Base-by-base conservation (phyloP, 208 protist genomes). In the Trypanosomatidae sp. region DNA sequence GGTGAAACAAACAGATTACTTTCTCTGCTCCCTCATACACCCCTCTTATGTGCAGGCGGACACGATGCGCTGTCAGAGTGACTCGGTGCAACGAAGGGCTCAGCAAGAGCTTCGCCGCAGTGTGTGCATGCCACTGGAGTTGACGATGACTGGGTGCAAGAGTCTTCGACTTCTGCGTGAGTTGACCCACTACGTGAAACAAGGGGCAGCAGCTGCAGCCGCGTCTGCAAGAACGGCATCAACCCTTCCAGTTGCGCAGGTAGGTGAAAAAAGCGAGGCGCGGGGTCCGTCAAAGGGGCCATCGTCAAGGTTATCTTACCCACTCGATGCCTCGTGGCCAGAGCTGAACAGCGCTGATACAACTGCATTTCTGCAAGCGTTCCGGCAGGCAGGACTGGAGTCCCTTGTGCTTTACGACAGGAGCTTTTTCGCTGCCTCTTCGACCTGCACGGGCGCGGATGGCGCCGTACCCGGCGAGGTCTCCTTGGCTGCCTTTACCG, bases 41-140 rank as follows among this genome's bases (percentile, higher is more conserved):
- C 92, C 92, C 8, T 91, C 83, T 49, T 94, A 87, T 67, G 75
- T 91, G 7, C 71, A 62, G 8, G 30, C 65, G 3, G 5, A 52
- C 10, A 69, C 75, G 17, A 36, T 69, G 36, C 71, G 30, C n/a
- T n/a, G 33, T 28, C 17, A 72, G 19, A 44, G 4, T 22, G 70
- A 71, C n/a, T 30, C 62, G 47, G 36, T 36, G 56, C 30, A 52
- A 19, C 59, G 60, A 50, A 65, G 43, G 43, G 22, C 39, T 19
- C 67, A 66, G 44, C 64, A 70, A n/a, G 62, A 67, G 39, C 70
- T 82, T 7, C 84, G 84, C 6, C 73, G 74, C 12, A 55, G 46
- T 30, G 73, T 92, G 43, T 85, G 87, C 33, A 96, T 96, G 91
- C 91, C 91, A 33, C 70, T 81, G 13, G 91, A 96, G 74, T 66